phyloP scores from a whole-genome alignment of 441 rosid genomes.

The Bruguiera hainesii region DNA sequence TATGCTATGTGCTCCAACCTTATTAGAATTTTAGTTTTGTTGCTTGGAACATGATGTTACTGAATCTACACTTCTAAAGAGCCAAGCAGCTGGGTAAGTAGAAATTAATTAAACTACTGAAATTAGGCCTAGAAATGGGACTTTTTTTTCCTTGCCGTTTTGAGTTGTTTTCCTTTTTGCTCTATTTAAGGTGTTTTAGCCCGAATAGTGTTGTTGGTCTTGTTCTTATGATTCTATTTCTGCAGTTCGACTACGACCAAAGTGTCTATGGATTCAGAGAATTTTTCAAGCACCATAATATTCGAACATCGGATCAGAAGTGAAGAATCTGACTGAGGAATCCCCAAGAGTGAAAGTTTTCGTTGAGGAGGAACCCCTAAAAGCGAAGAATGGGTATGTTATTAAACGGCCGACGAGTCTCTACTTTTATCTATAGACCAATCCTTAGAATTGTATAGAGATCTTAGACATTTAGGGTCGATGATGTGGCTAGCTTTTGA shows the following conservation, averaged over 20 bases:
- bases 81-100: neutral
- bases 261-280: conserved; percentile 94
- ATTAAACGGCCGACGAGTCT: too few species aligned
- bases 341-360: too few species aligned
- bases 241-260: conserved; percentile 74
- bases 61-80: neutral
- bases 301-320: conserved; percentile 40
- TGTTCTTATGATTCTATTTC: neutral
- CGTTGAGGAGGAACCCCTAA: too few species aligned
- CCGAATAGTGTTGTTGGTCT: neutral
- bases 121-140: neutral
- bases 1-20: neutral
- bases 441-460: too few species aligned
- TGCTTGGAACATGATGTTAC: neutral
- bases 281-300: conserved; percentile 74
- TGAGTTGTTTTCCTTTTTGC: neutral
- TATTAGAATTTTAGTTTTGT: too few species aligned
- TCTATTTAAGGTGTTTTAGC: neutral
- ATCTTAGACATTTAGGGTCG: too few species aligned
- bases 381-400: too few species aligned
- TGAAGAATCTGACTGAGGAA: conserved; percentile 7
- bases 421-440: too few species aligned
- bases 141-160: neutral
- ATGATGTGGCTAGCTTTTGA: too few species aligned
- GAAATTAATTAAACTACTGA: neutral